Percentiles rank a stretch among this genome's conserved stretches.
Evolutionary conservation across 768 basidiomycete species (phyloP).

Genomic region (Lentinula boryana): DNA sequence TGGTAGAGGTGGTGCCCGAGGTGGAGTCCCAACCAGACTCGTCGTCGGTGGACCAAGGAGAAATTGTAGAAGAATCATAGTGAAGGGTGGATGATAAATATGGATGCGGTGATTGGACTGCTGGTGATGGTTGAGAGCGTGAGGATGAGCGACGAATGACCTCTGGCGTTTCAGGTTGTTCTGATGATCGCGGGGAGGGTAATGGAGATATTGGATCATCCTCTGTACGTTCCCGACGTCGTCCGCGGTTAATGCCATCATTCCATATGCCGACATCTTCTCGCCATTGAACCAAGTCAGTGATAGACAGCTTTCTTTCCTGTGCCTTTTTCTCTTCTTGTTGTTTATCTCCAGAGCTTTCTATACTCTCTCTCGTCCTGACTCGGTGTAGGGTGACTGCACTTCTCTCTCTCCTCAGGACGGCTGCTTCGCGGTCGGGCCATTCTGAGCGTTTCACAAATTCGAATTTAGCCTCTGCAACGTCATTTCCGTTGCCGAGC

Average conservation of each 20-base stretch:
- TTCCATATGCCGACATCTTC: conserved; percentile 38
- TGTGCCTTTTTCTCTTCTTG: conserved; percentile 21
- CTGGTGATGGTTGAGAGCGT: conserved; percentile 9
- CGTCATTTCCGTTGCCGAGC: conserved; percentile 40
- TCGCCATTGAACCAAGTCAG: conserved; percentile 52
- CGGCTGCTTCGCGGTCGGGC: conserved; percentile 75
- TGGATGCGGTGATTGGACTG: conserved; percentile 12
- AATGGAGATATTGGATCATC: conserved; percentile 37
- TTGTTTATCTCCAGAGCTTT: conserved; percentile 14
- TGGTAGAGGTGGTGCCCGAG: conserved; percentile 56
- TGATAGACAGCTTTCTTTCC: conserved; percentile 30
- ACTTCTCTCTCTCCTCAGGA: conserved; percentile 64
- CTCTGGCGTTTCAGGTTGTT: conserved; percentile 11
- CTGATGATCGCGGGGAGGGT: conserved; percentile 42
- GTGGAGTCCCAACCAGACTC: conserved; percentile 74
- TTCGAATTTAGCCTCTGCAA: conserved; percentile 67
- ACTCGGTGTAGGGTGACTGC: conserved; percentile 51
- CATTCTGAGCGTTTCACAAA: conserved; percentile 83
- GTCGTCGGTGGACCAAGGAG: conserved; percentile 73
- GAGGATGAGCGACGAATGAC: conserved; percentile 9
- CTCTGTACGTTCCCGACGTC: conserved; percentile 50
- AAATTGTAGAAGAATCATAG: conserved; percentile 28
- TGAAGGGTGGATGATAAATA: conserved; percentile 2
- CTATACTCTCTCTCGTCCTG: conserved; percentile 42
- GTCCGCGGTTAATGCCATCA: conserved; percentile 45